Conservation (phyloP, 257 asterid species). For the Scutellaria barbata region DNA sequence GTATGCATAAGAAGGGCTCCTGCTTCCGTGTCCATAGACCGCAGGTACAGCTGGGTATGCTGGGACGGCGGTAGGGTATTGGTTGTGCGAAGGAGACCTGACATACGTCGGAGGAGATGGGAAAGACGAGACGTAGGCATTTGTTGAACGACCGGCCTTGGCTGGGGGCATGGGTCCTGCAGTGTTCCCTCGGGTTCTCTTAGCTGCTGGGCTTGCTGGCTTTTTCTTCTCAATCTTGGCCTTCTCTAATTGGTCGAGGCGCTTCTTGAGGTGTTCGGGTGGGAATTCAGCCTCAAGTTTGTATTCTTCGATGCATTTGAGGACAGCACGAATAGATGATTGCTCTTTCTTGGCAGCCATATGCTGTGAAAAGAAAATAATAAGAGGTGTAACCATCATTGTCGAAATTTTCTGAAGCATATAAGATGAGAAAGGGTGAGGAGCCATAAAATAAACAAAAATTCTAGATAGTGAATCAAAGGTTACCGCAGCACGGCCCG, state of each 20-base stretch:
- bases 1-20: constrained; percentile 82
- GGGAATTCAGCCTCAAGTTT: constrained; percentile 88
- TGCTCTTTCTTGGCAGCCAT: constrained; percentile 98
- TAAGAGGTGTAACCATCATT: background rate
- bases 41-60: constrained; percentile 77
- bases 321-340: constrained; percentile 91
- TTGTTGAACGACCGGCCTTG: constrained; percentile 98
- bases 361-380: constrained; percentile 50
- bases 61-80: constrained; percentile 70
- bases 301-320: constrained; percentile 95
- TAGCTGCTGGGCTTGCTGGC: constrained; percentile 87
- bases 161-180: constrained; percentile 99
- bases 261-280: constrained; percentile 81
- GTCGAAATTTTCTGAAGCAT: background rate
- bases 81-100: constrained; percentile 85
- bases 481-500: constrained; percentile 91
- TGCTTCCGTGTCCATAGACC: constrained; percentile 49
- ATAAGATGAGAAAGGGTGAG: no score
- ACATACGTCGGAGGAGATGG: constrained; percentile 83
- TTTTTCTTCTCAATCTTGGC: constrained; percentile 80
- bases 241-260: constrained; percentile 86
- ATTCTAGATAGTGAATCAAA: background rate
- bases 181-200: constrained; percentile 87
- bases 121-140: constrained; percentile 96
- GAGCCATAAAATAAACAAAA: no score